Conservation (phyloP, 192 early-diverging fungal species). For the Pecoramyces ruminantium region DNA sequence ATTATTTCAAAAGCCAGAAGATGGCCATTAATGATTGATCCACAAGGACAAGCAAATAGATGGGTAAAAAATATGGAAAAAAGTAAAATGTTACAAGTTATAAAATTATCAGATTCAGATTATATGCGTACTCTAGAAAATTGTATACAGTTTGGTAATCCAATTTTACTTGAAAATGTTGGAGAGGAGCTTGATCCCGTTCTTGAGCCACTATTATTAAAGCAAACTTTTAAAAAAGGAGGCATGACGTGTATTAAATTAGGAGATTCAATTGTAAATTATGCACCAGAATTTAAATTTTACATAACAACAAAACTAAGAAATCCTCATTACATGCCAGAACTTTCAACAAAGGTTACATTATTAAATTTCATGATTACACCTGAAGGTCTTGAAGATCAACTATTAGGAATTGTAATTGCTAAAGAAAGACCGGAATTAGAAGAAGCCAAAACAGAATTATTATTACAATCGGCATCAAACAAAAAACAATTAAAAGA, state of each 20-base stretch:
- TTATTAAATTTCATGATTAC: conserved; percentile 47
- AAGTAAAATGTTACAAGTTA: conserved; percentile 23
- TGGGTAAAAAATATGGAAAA: conserved; percentile 51
- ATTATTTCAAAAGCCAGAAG: conserved; percentile 33
- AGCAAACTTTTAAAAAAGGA: conserved; percentile 45
- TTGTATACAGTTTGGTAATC: conserved; percentile 42
- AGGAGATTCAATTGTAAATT: conserved; percentile 35
- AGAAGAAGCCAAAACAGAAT: conserved; percentile 39
- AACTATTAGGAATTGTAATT: conserved; percentile 42
- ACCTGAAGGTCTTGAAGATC: conserved; percentile 42
- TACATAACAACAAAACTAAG: conserved; percentile 41
- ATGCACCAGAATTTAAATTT: conserved; percentile 41
- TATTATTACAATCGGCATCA: conserved; percentile 35
- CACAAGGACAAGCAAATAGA: conserved; percentile 38
- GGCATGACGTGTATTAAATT: conserved; percentile 39
- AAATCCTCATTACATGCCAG: conserved; percentile 42
- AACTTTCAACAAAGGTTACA: conserved; percentile 40
- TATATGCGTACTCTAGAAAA: conserved; percentile 38
- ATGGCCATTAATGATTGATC: conserved; percentile 45
- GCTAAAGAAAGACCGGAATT: conserved; percentile 42
- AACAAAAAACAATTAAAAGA: conserved; percentile 44
- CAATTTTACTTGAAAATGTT: conserved; percentile 37
- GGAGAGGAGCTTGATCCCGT: conserved; percentile 38
- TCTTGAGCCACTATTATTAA: conserved; percentile 34
- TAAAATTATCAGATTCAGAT: conserved; percentile 36